Evolutionary conservation across 2,329 filamentous ascomycete genomes (phyloP), one percentile per base, ranked within the genome.

Genomic region (Alternaria sp.): DNA sequence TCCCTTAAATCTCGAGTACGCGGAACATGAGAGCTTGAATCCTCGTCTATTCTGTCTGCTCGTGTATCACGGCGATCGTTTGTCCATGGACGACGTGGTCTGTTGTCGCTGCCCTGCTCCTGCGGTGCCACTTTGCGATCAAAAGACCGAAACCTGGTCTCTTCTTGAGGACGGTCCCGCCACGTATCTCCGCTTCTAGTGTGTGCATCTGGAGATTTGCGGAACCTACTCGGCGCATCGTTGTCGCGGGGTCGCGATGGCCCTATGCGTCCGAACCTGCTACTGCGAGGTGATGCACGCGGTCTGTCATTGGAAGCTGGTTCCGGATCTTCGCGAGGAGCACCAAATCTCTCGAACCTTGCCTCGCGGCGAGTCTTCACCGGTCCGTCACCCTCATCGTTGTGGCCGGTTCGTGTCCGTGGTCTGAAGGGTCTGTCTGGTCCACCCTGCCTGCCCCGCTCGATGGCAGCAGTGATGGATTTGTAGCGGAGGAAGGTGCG

Each of bases 391-490:
- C 34, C 22, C 8, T 5, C 53, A 34, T 38, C 39, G 20, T 49
- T 34, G 26, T 41, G 32, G 36, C 8, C 38, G 39, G 36, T 51
- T 61, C 54, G 59, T 32, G 61, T 48, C 46, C 63, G 65, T 16
- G 54, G 54, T 58, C 48, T 54, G 8, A 54, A 58, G 26, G 65
- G 59, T 16, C 61, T 57, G 11, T 63, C 58, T 24, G 62, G 59
- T 16, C 61, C 54, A 18, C 62, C 54, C 16, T 59, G 64, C 55
- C 64, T 66, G 51, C 69, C 73, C 64, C 70, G 64, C 61, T 76
- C 75, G 59, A 77, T 76, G 42, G 74, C 68, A 8, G 71, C 70
- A 39, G 68, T 72, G 44, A 77, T 65, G 36, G 75, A 77, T 56
- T 76, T 76, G 63, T 72, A 65, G 41, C 75, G 72, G 41, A 59